Base-by-base conservation (phyloP, 2,329 filamentous ascomycete species). In the Penicillium sp. region DNA sequence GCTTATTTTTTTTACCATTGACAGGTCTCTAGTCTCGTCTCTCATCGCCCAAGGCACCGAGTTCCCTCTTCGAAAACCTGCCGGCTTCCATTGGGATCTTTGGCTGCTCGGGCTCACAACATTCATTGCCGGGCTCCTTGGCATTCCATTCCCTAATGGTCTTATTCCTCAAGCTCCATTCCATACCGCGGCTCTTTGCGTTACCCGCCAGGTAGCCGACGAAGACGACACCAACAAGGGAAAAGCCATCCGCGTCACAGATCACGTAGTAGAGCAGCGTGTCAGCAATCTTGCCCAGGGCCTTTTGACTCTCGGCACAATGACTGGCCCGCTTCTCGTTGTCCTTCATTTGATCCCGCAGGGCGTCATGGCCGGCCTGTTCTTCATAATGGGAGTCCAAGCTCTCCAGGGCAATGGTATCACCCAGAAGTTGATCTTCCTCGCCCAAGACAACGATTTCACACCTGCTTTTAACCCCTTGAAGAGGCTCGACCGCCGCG, bases 341-440 rank as follows among this genome's bases (percentile, higher is more conserved):
- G 89, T 92, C 15, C 79, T 94, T 10, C 88, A 92, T 68, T 83
- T 92, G 10, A 90, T 94, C 65, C 91, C 90, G 0, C 90, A 92
- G 70, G 90, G 88, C 60, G 90, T 93, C 1, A 83, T 94, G 57
- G 90, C 90, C 0, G 90, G 90, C 0, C 82, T 94, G 28, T 94
- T 94, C 81, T 93, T 93, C 76, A 85, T 92, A 72, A 93, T 94
- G 90, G 90, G 90, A 43, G 82, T 91, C 61, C 89, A 93, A 76
- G 90, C 90, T 3, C 84, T 94, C 35, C 84, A 88, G 70, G 88
- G 79, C 25, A 94, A 94, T 71, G 90, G 90, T 22, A 91, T 94
- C 71, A 93, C 90, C 0, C 78, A 83, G 61, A 93, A 93, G 75
- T 73, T 93, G 8, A 73, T 91, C 22, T 93, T 90, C 73, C 81